Conservation (phyloP, 2,329 filamentous ascomycete species). For the Sporothrix euskadiensis region DNA sequence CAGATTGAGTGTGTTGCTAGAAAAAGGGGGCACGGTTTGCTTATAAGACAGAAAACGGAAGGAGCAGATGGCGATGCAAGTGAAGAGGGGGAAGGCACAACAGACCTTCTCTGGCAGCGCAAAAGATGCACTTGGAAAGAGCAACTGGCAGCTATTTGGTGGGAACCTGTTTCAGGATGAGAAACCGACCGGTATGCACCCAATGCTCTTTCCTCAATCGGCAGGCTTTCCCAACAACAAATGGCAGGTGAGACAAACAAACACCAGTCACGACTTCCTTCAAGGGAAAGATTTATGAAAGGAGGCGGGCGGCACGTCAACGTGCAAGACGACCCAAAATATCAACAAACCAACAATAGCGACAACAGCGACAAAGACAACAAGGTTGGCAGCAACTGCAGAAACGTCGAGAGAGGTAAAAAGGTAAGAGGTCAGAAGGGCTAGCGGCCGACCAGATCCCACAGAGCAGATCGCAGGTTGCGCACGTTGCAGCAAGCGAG, state of each 20-base stretch:
- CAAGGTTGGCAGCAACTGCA: background rate
- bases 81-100: background rate
- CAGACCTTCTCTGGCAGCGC: background rate
- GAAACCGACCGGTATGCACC: background rate
- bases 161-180: background rate
- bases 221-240: conserved; percentile 4
- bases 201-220: conserved; percentile 15
- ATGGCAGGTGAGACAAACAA: conserved; percentile 8
- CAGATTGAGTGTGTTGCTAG: background rate
- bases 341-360: background rate
- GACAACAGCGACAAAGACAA: background rate
- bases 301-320: background rate
- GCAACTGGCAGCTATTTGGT: background rate
- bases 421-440: background rate
- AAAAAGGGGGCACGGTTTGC: background rate
- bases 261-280: background rate
- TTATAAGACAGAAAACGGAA: conserved; percentile 22
- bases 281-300: background rate
- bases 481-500: conserved; percentile 28
- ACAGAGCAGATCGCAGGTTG: background rate
- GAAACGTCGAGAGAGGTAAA: background rate
- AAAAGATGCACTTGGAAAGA: conserved; percentile 5
- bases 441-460: background rate
- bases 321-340: background rate
- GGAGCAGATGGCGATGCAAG: conserved; percentile 8